Evolutionary conservation across 2,329 filamentous ascomycete genomes (phyloP).

Genomic region (Pyrenophora tritici-repentis): DNA sequence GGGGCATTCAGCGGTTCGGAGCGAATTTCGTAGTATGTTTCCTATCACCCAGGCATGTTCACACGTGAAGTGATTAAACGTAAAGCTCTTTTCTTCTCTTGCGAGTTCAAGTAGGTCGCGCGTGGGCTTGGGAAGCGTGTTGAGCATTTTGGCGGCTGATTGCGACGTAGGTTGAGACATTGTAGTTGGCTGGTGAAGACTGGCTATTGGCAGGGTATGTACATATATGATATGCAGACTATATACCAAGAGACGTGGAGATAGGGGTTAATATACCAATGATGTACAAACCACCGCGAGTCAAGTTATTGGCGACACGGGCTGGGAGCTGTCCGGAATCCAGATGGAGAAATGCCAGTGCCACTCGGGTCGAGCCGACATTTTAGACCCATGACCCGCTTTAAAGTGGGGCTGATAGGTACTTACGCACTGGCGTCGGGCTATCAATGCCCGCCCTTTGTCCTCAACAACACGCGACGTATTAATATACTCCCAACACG

Average conservation of each 20-base stretch:
- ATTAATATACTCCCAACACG: background rate
- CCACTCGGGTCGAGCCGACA: conserved; percentile 14
- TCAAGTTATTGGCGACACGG: background rate
- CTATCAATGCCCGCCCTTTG: background rate
- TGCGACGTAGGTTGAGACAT: conserved; percentile 3
- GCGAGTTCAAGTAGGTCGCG: conserved; percentile 48
- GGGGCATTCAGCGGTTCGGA: conserved; percentile 60
- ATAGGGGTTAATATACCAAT: conserved; percentile 8
- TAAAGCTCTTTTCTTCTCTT: conserved; percentile 50
- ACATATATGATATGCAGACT: conserved; percentile 9
- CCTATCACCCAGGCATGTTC: conserved; percentile 70
- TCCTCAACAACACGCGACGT: no score
- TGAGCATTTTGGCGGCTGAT: conserved; percentile 20
- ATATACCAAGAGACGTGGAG: background rate
- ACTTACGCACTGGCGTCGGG: background rate
- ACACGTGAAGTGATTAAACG: conserved; percentile 63
- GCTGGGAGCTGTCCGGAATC: background rate
- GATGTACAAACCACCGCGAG: conserved; percentile 6
- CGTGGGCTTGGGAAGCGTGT: conserved; percentile 39
- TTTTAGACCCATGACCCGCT: conserved; percentile 8
- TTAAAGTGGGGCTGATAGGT: conserved; percentile 5
- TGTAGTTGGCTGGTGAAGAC: background rate
- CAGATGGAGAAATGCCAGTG: conserved; percentile 1
- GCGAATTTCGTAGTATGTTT: conserved; percentile 66
- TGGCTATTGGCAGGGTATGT: conserved; percentile 10